Evolutionary conservation across 768 basidiomycete species (phyloP).

Genomic region (Rhodotorula babjevae): DNA sequence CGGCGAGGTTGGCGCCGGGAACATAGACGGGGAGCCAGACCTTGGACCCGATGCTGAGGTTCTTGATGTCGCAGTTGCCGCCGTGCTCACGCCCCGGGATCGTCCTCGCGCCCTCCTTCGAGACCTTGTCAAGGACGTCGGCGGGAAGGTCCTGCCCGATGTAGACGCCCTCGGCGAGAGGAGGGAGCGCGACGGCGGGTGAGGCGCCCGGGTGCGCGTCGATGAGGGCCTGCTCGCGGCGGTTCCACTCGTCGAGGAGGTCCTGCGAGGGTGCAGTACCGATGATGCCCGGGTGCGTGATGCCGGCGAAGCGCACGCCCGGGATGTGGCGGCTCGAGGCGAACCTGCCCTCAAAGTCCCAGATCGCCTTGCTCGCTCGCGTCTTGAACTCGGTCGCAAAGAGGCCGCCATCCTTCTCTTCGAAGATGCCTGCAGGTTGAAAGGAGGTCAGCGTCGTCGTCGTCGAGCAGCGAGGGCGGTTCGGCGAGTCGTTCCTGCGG

Average conservation of each 20-base stretch:
- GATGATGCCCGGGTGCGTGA: constrained; percentile 58
- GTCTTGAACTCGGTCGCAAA: constrained; percentile 67
- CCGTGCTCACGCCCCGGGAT: constrained; percentile 71
- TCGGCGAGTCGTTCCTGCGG: too few relatives aligned
- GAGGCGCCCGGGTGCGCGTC: constrained; percentile 54
- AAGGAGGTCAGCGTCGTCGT: too few relatives aligned
- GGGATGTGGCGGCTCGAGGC: constrained; percentile 66
- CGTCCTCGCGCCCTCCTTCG: constrained; percentile 65
- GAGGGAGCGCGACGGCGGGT: constrained; percentile 65
- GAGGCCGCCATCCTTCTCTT: constrained; percentile 65
- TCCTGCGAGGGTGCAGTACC: constrained; percentile 72
- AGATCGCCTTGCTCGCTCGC: constrained; percentile 70
- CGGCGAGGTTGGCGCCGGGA: constrained; percentile 68
- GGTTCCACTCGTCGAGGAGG: constrained; percentile 68
- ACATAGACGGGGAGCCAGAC: constrained; percentile 75
- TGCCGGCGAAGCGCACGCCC: constrained; percentile 71
- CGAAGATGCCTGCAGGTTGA: constrained; percentile 52
- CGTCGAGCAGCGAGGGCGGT: too few relatives aligned
- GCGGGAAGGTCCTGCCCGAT: constrained; percentile 62
- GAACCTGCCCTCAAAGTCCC: constrained; percentile 59
- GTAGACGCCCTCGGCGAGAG: constrained; percentile 59
- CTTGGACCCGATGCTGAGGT: constrained; percentile 51
- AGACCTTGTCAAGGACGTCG: constrained; percentile 56
- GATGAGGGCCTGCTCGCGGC: constrained; percentile 64
- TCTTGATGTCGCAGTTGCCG: constrained; percentile 59